These are phyloP conservation scores for Closterium sp. DNA, from an alignment of 139 green algal species.

Conservation along the genomic window DNA sequence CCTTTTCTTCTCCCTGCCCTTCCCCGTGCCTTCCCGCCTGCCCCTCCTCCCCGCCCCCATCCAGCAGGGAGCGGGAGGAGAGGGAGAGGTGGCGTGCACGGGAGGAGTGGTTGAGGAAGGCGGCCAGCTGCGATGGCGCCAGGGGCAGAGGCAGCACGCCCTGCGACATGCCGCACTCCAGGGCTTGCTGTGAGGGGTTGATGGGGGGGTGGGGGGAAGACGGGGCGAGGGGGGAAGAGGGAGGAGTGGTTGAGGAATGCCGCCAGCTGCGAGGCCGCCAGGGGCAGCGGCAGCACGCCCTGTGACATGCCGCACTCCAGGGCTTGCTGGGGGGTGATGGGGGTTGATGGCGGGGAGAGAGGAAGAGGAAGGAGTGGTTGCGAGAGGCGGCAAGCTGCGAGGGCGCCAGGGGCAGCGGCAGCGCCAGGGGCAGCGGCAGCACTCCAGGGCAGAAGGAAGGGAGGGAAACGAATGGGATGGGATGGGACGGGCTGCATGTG, in stretches of 20 bases:
- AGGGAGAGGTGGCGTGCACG: not conserved
- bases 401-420: not conserved
- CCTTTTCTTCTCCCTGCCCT: not conserved
- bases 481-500: not conserved
- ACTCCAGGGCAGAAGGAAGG: not conserved
- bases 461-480: not conserved
- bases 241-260: not conserved
- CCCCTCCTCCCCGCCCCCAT: not conserved
- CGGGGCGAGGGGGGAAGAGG: not conserved
- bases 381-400: not conserved
- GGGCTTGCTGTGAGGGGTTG: not conserved
- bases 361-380: not conserved
- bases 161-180: constrained; percentile 2
- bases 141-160: constrained; percentile 13
- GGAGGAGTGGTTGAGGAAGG: constrained; percentile 9
- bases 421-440: not conserved
- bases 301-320: constrained; percentile 4
- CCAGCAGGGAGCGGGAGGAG: not conserved
- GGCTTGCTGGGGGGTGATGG: not conserved
- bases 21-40: not conserved
- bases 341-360: no score
- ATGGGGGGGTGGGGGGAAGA: not conserved
- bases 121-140: not conserved
- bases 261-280: not conserved
- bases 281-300: constrained; percentile 3